Conservation (phyloP, 768 basidiomycete genomes). For the Fibroporia radiculosa region DNA sequence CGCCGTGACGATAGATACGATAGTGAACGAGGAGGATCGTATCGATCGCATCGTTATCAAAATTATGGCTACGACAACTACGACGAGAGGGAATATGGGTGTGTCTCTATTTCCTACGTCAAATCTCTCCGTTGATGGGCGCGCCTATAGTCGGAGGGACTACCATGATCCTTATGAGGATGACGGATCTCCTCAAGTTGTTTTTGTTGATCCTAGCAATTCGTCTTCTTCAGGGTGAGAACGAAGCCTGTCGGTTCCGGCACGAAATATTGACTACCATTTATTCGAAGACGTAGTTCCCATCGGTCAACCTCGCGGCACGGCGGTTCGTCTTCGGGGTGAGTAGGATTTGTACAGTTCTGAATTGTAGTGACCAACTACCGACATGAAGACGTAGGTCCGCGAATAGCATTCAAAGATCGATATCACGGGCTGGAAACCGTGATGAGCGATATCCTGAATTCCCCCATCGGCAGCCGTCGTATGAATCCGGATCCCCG, state of each 20-base stretch:
- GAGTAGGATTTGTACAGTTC: no score
- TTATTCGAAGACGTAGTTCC: no score
- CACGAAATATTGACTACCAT: no score
- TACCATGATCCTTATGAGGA: not conserved
- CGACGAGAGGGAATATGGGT: slow-evolving; percentile 4
- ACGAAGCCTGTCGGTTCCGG: no score
- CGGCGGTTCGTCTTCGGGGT: no score
- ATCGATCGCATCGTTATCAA: not conserved
- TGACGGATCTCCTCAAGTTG: not conserved
- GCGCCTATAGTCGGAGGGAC: not conserved
- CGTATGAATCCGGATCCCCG: no score
- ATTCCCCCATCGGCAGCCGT: no score
- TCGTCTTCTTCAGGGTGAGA: not conserved
- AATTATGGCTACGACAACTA: slow-evolving; percentile 11
- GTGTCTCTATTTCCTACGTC: not conserved
- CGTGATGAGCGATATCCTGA: no score
- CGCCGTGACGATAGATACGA: slow-evolving; percentile 13
- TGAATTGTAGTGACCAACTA: no score
- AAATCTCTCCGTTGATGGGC: not conserved
- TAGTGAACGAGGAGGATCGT: slow-evolving; percentile 8
- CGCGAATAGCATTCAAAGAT: not conserved
- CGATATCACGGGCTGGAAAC: not conserved
- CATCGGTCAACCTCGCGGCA: no score
- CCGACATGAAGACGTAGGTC: not conserved
- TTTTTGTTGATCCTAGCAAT: slow-evolving; percentile 1